Base-by-base conservation (phyloP, 805 yeast species). In the Clavispora fructus region DNA sequence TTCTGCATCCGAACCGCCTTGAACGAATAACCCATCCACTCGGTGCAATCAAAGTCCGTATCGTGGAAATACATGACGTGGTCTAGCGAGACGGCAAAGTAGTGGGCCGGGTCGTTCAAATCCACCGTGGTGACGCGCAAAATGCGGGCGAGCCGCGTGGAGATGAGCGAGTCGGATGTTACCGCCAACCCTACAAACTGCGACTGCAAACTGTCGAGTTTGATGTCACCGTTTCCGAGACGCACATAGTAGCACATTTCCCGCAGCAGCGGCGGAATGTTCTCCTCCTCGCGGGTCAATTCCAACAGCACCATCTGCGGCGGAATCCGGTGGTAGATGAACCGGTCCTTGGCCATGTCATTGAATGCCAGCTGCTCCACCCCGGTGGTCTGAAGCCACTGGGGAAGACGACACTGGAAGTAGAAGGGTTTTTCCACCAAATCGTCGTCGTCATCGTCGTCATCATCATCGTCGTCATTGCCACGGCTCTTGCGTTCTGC, bases 51-150 rank as follows among this genome's bases (percentile, higher is more conserved):
- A 48, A 79, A 71, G 45, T 75, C 79, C 14, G 64, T 63, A 64
- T 73, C 77, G 57, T 83, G 87, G 67, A 85, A 82, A 60, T 82
- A 82, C 29, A 86, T 74, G 0, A 81, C 64, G 57, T 85, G 90
- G 53, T 84, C 90, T 51, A 85, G 61, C 19, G 86, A 79, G 3
- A 81, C 83, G 13, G 81, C 75, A 51, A 79, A 74, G 32, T 70
- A 72, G 41, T 62, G 64, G 13, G 55, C 53, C 19, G 49, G 40
- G 13, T 59, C 51, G 16, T 44, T 42, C 39, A 56, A 45, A 47
- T 62, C 58, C 16, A 59, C 52, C 17, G 44, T 74, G 37, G 73
- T 61, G 43, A 77, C 43, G 6, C 70, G 60, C 45, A 80, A 74
- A 44, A 77, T 64, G 47, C 84, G 72, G 53, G 78, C 79, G 30